Percentiles rank a stretch among this genome's conserved stretches.
phyloP scores from a whole-genome alignment of 257 asterid species.

The Voacanga thouarsii region DNA sequence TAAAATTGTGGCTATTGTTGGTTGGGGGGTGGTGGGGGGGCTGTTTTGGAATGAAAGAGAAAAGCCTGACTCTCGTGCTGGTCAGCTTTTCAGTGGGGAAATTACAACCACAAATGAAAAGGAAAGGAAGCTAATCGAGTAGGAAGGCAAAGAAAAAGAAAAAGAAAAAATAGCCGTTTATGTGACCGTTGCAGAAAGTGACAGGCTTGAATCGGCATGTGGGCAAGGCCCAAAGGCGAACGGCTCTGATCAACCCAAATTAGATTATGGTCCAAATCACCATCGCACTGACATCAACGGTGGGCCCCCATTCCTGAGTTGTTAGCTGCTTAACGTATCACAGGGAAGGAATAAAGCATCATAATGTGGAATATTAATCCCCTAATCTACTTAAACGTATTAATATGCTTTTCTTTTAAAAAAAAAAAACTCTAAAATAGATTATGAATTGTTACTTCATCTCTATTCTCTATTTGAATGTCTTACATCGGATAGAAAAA shows the following conservation, averaged over 20 bases:
- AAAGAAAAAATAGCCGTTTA: constrained; percentile 32
- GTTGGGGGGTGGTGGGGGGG: too few relatives aligned
- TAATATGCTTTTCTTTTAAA: too few relatives aligned
- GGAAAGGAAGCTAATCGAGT: background rate
- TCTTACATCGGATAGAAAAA: too few relatives aligned
- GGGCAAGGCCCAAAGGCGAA: constrained; percentile 26
- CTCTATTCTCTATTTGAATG: too few relatives aligned
- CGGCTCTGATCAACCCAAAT: constrained; percentile 22
- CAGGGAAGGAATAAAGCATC: background rate
- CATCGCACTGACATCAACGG: constrained; percentile 17
- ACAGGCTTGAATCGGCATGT: constrained; percentile 22
- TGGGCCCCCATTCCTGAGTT: background rate
- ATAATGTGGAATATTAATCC: background rate
- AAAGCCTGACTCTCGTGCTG: background rate
- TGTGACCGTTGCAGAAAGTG: constrained; percentile 40
- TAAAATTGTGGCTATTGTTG: too few relatives aligned
- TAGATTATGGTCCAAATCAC: constrained; percentile 12
- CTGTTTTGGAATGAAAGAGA: too few relatives aligned
- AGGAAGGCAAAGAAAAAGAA: too few relatives aligned
- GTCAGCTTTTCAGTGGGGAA: background rate
- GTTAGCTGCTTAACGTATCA: background rate
- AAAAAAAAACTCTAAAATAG: too few relatives aligned
- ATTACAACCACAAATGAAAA: constrained; percentile 14
- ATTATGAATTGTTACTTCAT: too few relatives aligned
- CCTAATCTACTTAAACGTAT: too few relatives aligned